Base-by-base conservation (phyloP, 2,329 filamentous ascomycete genomes). In the Chaetomium olivaceum region DNA sequence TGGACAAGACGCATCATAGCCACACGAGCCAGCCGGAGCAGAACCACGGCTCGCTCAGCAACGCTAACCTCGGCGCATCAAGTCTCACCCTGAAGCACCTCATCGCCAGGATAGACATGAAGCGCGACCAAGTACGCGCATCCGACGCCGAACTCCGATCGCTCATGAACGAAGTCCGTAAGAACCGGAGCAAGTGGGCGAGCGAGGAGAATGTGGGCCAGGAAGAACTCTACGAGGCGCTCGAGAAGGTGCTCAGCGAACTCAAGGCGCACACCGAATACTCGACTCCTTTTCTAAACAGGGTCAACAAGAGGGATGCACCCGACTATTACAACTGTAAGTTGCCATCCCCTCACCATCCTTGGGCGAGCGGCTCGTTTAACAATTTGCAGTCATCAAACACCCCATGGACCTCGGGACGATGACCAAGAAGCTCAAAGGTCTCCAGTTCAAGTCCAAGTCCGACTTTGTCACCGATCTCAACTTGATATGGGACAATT, bases 181-280 rank as follows among this genome's bases (percentile, higher is more conserved):
- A 98, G 78, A 98, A 98, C 73, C 86, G 95, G 73, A 98, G 94
- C 78, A 99, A 99, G 80, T 99, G 95, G 95, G 94, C 95, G 3
- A 98, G 91, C 76, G 95, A 98, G 77, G 95, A 99, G 72, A 95
- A 96, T 71, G 90, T 99, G 68, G 94, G 95, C 66, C 95, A 99
- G 78, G 95, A 99, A 78, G 95, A 99, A 78, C 84, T 99, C 6
- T 99, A 99, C 76, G 95, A 99, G 80, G 92, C 95, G 12, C 84
- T 95, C 16, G 95, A 99, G 77, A 98, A 98, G 80, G 95, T 99
- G 61, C 83, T 99, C 74, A 96, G 93, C 74, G 94, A 98, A 77
- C 87, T 99, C 63, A 98, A 98, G 78, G 95, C 95, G 43, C 93
- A 96, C 81, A 97, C 93, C 1, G 95, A 99, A 77, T 96, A 97